Evolutionary conservation across 2,329 filamentous ascomycete genomes (phyloP).

Genomic region (Xylariaceae sp.): DNA sequence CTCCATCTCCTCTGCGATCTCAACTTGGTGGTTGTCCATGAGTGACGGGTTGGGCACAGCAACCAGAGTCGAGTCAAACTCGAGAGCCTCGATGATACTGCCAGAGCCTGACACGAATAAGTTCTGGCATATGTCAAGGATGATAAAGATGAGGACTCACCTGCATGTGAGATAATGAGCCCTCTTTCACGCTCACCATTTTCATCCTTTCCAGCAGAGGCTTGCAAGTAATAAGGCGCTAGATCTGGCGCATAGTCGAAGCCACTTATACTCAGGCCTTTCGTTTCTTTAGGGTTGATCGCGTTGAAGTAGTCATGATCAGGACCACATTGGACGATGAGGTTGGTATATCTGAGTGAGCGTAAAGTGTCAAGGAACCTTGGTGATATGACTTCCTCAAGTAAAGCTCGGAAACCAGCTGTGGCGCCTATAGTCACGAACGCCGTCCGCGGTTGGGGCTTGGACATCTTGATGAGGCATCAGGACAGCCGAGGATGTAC

Average conservation of each 20-base stretch:
- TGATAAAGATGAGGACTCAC: constrained; percentile 42
- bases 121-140: neutral
- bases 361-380: constrained; percentile 60
- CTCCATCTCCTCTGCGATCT: constrained; percentile 75
- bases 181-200: constrained; percentile 50
- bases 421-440: constrained; percentile 94
- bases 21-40: constrained; percentile 85
- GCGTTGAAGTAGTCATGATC: constrained; percentile 55
- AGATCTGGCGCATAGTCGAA: constrained; percentile 68
- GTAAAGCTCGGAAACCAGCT: constrained; percentile 71
- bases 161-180: constrained; percentile 83
- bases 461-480: neutral
- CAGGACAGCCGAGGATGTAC: neutral
- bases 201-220: constrained; percentile 39
- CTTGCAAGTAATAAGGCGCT: constrained; percentile 53
- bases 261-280: constrained; percentile 50
- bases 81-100: constrained; percentile 78
- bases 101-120: constrained; percentile 64
- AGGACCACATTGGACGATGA: constrained; percentile 78
- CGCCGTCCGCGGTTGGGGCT: constrained; percentile 42
- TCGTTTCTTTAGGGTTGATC: constrained; percentile 19
- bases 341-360: constrained; percentile 60
- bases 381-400: constrained; percentile 60
- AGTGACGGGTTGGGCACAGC: constrained; percentile 83
- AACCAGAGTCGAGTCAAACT: constrained; percentile 70